Evolutionary conservation across 257 asterid genomes (phyloP), one percentile per base, ranked within the genome.

Genomic region (Solanum bulbocastanum): DNA sequence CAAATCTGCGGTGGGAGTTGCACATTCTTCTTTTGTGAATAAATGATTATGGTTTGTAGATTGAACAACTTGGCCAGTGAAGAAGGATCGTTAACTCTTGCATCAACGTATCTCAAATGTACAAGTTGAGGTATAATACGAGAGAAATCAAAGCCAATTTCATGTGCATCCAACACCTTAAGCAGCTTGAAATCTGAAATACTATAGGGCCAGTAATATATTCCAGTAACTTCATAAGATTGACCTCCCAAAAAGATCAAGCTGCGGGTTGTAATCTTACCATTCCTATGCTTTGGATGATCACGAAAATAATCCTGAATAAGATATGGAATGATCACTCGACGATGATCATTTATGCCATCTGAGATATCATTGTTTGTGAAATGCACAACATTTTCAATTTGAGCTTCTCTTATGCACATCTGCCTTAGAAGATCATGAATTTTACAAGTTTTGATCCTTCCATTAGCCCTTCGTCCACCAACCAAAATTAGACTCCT

Each of bases 391-490:
- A 89, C 78, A 4, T 66, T 87, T 22, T 72, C 87, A 12, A 32
- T 76, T 9, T 71, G 84, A 16, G 87, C 85, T 65, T 66, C 87
- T 22, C 68, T 30, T 16, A 32, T 25, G 87, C 88, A 87, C 33
- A 89, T 49, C 5, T 83, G 83, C n/a, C 76, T 42, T 2, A 89
- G 40, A 20, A 86, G 46, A 84, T 89, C 90, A 11, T 89, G 89
- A 33, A 88, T 72, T 66, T 39, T 62, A 49, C 90, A 86, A 9
- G 25, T 60, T 66, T 72, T 86, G 62, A 87, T 73, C 60, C 69
- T 37, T 9, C 76, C 84, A 68, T 36, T 83, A 33, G 56, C 84
- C 76, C 79, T 23, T 36, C 68, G 32, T 75, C 40, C 25, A 27
- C 85, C 79, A 6, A 39, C 49, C 27, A 81, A 84, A 39, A 76